Percentiles rank a stretch among this genome's conserved stretches.
phyloP scores from a whole-genome alignment of 2,329 filamentous ascomycete species.

The Lomentospora prolificans region DNA sequence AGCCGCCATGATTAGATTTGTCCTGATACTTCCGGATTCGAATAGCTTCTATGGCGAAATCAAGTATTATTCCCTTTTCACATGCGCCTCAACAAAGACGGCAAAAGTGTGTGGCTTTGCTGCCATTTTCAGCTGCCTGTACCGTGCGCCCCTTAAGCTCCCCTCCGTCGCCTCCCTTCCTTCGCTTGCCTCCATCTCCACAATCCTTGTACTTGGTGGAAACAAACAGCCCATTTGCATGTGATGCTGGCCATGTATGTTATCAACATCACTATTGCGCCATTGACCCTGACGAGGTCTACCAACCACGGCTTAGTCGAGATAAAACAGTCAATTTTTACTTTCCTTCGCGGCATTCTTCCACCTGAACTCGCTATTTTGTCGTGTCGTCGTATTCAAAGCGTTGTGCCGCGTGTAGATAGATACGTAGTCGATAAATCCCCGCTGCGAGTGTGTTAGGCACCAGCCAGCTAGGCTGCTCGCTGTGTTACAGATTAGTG shows the following conservation, averaged over 20 bases:
- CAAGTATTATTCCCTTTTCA: background rate
- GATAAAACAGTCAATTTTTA: background rate
- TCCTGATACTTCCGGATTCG: too few species aligned
- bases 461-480: too few species aligned
- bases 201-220: background rate
- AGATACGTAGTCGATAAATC: too few species aligned
- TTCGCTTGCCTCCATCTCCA: background rate
- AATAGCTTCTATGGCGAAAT: too few species aligned
- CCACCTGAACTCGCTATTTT: too few species aligned
- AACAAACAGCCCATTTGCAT: slow-evolving; percentile 1
- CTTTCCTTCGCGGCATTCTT: background rate
- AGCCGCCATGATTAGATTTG: too few species aligned
- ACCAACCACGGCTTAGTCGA: background rate
- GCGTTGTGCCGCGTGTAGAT: too few species aligned
- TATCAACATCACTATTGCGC: background rate
- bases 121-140: background rate
- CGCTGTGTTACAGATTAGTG: too few species aligned
- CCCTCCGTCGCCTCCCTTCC: too few species aligned
- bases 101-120: background rate
- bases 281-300: background rate
- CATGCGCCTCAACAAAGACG: background rate
- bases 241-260: background rate
- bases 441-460: too few species aligned
- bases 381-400: too few species aligned
- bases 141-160: too few species aligned